phyloP scores from a whole-genome alignment of 2,329 filamentous ascomycete genomes.

The Fusarium tjaetaba region DNA sequence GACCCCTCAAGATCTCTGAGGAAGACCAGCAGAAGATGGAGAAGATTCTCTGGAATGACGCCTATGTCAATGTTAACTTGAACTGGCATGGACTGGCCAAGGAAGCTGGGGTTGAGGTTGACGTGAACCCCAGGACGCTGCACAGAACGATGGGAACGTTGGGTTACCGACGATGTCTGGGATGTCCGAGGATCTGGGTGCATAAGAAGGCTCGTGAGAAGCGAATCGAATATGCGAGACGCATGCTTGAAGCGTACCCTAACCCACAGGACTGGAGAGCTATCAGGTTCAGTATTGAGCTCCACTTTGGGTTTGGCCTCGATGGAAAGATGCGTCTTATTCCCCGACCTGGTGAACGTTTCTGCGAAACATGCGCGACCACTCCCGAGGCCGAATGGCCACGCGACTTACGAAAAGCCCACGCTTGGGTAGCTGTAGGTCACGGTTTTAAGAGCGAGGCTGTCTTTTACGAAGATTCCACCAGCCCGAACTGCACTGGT shows the following conservation, averaged over 20 bases:
- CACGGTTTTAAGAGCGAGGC: slow-evolving; percentile 52
- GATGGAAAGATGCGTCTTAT: slow-evolving; percentile 50
- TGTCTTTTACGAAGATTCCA: slow-evolving; percentile 51
- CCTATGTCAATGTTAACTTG: slow-evolving; percentile 45
- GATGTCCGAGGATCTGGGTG: slow-evolving; percentile 45
- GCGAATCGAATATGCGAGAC: slow-evolving; percentile 48
- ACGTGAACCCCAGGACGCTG: slow-evolving; percentile 49
- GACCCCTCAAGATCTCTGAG: slow-evolving; percentile 49
- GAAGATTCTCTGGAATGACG: slow-evolving; percentile 50
- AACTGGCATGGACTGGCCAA: slow-evolving; percentile 50
- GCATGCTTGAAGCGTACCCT: slow-evolving; percentile 47
- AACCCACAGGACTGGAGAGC: slow-evolving; percentile 47
- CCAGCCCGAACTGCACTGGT: slow-evolving; percentile 47
- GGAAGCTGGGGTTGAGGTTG: slow-evolving; percentile 47
- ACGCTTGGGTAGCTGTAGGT: slow-evolving; percentile 50
- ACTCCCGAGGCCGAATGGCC: slow-evolving; percentile 45
- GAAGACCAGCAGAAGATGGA: slow-evolving; percentile 52
- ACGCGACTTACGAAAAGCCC: slow-evolving; percentile 48
- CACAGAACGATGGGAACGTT: slow-evolving; percentile 52
- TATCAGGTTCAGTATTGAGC: slow-evolving; percentile 50
- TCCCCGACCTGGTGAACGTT: slow-evolving; percentile 48
- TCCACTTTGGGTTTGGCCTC: slow-evolving; percentile 53
- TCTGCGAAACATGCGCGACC: slow-evolving; percentile 44
- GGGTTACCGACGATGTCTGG: slow-evolving; percentile 49
- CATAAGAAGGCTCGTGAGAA: slow-evolving; percentile 48